Evolutionary conservation across 805 yeast species (phyloP).

Genomic region (Kodamaea kaohsiungensis): DNA sequence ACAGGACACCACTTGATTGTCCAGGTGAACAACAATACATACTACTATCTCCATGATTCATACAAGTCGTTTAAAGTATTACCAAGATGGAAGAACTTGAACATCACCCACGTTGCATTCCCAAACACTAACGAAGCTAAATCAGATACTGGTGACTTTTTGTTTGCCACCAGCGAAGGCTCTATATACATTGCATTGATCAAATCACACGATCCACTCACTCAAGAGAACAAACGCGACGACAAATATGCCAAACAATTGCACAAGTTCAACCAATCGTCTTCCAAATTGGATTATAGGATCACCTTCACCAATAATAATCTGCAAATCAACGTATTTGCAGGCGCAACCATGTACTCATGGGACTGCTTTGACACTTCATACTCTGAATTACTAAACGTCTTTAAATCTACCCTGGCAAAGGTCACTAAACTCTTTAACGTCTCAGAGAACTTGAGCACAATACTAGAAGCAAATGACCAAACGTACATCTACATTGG

Average conservation of each 20-base stretch:
- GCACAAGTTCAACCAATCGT: slow-evolving; percentile 16
- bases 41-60: slow-evolving; percentile 33
- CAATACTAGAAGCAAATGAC: slow-evolving; percentile 17
- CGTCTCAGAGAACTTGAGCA: not conserved
- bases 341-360: slow-evolving; percentile 17
- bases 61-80: slow-evolving; percentile 35
- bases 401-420: slow-evolving; percentile 26
- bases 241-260: slow-evolving; percentile 35
- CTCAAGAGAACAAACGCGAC: slow-evolving; percentile 33
- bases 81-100: slow-evolving; percentile 32
- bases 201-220: slow-evolving; percentile 28
- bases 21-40: slow-evolving; percentile 24
- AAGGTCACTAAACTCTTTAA: not conserved
- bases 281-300: slow-evolving; percentile 1
- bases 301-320: slow-evolving; percentile 17
- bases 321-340: slow-evolving; percentile 25
- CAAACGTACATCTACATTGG: slow-evolving; percentile 16
- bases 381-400: slow-evolving; percentile 27
- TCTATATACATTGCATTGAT: slow-evolving; percentile 26
- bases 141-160: slow-evolving; percentile 31
- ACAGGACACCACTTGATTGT: slow-evolving; percentile 36
- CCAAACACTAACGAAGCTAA: slow-evolving; percentile 6
- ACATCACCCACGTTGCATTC: slow-evolving; percentile 27
- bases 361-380: slow-evolving; percentile 39
- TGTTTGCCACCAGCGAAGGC: slow-evolving; percentile 33